phyloP scores from a whole-genome alignment of 1,284 basidiomycete species.

The Cutaneotrichosporon dermatis region DNA sequence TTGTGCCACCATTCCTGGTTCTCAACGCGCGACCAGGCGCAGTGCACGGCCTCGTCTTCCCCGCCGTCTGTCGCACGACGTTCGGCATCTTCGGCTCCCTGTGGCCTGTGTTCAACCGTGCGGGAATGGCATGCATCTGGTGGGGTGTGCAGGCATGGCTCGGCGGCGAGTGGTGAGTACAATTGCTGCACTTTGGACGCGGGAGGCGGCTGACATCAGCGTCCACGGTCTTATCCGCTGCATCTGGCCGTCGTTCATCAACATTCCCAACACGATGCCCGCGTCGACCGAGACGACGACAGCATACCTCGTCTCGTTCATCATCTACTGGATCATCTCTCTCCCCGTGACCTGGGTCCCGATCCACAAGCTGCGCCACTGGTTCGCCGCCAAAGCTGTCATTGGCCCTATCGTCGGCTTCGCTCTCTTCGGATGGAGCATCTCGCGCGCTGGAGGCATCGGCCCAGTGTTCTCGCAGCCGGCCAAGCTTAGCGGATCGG shows the following conservation, averaged over 20 bases:
- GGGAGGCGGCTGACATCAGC: conserved; percentile 30
- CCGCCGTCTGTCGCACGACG: conserved; percentile 66
- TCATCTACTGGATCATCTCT: conserved; percentile 78
- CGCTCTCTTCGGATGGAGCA: conserved; percentile 74
- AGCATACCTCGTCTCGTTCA: conserved; percentile 61
- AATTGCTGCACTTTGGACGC: too few relatives aligned
- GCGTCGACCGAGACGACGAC: conserved; percentile 54
- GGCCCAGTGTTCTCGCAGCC: conserved; percentile 72
- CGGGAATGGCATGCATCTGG: conserved; percentile 57
- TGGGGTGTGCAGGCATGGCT: conserved; percentile 77
- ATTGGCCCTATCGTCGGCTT: conserved; percentile 63
- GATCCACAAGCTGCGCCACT: conserved; percentile 72
- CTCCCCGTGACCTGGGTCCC: conserved; percentile 76
- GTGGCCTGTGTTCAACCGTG: conserved; percentile 16
- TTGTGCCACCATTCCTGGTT: conserved; percentile 69
- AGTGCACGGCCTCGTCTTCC: conserved; percentile 65
- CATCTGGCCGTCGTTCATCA: conserved; percentile 68
- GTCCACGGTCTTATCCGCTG: conserved; percentile 65
- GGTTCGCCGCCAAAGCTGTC: conserved; percentile 75
- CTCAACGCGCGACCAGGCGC: conserved; percentile 71
- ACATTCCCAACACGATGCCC: conserved; percentile 66
- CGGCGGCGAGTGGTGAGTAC: conserved; percentile 54
- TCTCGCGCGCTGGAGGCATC: conserved; percentile 71
- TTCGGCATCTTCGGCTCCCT: conserved; percentile 70
- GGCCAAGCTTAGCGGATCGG: conserved; percentile 62